These are phyloP conservation scores for Phialophora expanda DNA, from an alignment of 2,329 filamentous ascomycete species.

Conservation along the genomic window DNA sequence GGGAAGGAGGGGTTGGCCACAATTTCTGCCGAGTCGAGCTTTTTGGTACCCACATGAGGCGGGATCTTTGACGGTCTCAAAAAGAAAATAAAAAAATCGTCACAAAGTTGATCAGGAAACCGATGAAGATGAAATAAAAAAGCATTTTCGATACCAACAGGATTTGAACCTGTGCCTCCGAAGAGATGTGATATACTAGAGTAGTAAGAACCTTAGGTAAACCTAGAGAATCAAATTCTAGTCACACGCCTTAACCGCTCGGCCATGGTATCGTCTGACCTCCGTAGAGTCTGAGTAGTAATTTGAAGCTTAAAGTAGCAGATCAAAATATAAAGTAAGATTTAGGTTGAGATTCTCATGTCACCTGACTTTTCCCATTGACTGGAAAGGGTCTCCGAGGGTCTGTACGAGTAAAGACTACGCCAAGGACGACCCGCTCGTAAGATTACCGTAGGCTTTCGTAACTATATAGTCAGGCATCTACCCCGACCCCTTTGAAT, in stretches of 20 bases:
- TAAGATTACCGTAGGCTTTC: too few species aligned
- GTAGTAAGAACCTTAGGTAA: background rate
- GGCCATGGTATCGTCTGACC: background rate
- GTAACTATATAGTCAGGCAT: too few species aligned
- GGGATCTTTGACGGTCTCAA: too few species aligned
- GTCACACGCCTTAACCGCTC: constrained; percentile 22
- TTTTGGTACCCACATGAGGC: too few species aligned
- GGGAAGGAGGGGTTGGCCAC: too few species aligned
- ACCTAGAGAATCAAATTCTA: constrained; percentile 1
- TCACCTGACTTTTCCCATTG: too few species aligned
- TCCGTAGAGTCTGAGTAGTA: too few species aligned
- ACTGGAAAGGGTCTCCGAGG: too few species aligned
- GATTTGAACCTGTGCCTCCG: constrained; percentile 20
- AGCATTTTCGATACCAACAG: background rate
- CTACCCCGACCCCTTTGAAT: too few species aligned
- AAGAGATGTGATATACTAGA: constrained; percentile 15
- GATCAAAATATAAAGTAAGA: background rate
- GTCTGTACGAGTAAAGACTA: too few species aligned
- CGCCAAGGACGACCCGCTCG: too few species aligned
- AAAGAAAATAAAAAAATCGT: background rate
- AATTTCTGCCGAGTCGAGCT: too few species aligned
- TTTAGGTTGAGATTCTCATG: background rate
- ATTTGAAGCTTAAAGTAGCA: background rate
- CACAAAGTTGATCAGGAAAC: background rate
- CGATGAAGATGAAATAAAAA: background rate